A percentile compares a stretch with the other conserved stretches of the same genome.
Conservation (phyloP, 1,139 yeast genomes). For the Lodderomyces orthopsilosis region DNA sequence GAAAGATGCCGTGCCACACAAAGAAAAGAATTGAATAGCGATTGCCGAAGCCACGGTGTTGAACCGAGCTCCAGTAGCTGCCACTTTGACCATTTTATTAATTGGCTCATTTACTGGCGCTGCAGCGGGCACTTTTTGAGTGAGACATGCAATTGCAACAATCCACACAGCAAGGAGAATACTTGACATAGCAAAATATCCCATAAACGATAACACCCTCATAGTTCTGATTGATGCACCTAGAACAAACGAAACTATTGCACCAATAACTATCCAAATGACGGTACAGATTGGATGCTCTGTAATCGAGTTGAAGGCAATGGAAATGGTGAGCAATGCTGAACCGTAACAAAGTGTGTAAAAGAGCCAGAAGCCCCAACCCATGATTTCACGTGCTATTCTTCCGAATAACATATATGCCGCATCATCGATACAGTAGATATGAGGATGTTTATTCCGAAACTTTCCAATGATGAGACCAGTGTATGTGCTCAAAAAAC, state of each 20-base stretch:
- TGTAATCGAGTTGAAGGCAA: background rate
- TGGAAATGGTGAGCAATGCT: background rate
- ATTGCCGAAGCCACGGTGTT: background rate
- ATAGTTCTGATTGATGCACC: background rate
- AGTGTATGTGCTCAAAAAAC: background rate
- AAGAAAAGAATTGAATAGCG: background rate
- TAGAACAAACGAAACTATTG: background rate
- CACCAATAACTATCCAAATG: background rate
- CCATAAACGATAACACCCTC: background rate
- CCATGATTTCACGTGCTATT: background rate
- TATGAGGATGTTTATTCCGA: background rate
- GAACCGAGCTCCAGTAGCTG: background rate
- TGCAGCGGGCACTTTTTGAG: background rate
- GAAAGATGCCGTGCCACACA: constrained; percentile 1
- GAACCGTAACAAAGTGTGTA: constrained; percentile 1
- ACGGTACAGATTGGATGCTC: background rate
- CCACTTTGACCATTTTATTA: background rate
- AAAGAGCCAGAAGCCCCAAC: background rate
- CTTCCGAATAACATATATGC: background rate
- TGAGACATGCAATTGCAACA: background rate
- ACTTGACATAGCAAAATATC: constrained; percentile 1
- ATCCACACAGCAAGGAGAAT: background rate
- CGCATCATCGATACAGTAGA: background rate
- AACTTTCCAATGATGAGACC: background rate
- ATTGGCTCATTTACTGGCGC: background rate